Conservation (phyloP, 225 moss, liverwort and hornwort genomes). For the Anthoceros angustus region DNA sequence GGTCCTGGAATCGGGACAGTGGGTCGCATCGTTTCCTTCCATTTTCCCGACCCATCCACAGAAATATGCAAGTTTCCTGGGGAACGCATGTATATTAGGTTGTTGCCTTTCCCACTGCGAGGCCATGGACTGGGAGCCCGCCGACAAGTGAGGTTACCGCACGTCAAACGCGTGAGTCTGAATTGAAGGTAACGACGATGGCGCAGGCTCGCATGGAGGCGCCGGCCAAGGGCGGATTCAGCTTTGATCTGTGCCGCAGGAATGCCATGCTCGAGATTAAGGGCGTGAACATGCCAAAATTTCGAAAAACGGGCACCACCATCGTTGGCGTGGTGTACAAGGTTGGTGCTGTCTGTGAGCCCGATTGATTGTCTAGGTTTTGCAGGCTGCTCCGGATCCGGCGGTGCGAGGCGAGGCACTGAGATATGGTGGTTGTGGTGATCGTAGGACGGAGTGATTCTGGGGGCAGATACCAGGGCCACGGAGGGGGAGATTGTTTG, state of each 20-base stretch:
- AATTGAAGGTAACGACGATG: constrained; percentile 14
- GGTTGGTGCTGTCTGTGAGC: constrained; percentile 14
- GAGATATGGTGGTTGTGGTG: neutral
- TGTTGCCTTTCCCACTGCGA: too few relatives aligned
- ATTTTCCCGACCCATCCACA: too few relatives aligned
- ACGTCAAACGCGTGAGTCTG: too few relatives aligned
- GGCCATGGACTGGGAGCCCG: too few relatives aligned
- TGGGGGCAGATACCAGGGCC: constrained; percentile 92
- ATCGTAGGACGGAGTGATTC: constrained; percentile 74
- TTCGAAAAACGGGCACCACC: constrained; percentile 87
- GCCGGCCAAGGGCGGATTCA: constrained; percentile 57
- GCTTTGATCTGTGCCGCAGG: constrained; percentile 76
- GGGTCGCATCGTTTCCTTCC: too few relatives aligned
- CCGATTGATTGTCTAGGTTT: neutral
- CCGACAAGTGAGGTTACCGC: too few relatives aligned
- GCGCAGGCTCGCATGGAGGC: constrained; percentile 36
- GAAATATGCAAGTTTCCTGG: too few relatives aligned
- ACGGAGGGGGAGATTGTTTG: constrained; percentile 96
- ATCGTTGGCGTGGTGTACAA: constrained; percentile 85
- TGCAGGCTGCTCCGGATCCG: neutral
- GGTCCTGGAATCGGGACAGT: too few relatives aligned
- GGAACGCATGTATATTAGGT: too few relatives aligned
- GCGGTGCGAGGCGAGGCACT: neutral
- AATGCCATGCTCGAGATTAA: constrained; percentile 67
- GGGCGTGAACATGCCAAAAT: constrained; percentile 60